A percentile compares a stretch with the other conserved stretches of the same genome.
These are phyloP conservation scores for Amphicarpaea edgeworthii DNA, from an alignment of 306 rosid genomes.

Conservation along the genomic window DNA sequence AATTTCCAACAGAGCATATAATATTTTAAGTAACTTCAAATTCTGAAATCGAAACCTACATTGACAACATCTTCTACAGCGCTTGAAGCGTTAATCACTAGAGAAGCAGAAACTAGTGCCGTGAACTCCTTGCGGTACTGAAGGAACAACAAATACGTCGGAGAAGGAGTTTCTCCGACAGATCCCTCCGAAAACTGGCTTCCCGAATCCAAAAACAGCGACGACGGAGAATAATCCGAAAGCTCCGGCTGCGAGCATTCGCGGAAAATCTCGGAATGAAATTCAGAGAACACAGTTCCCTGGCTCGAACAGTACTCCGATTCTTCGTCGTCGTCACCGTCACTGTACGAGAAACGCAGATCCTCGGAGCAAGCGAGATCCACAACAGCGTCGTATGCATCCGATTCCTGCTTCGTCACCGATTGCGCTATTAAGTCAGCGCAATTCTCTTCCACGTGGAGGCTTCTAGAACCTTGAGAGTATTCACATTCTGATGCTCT, in stretches of 20 bases:
- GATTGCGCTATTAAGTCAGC: conserved; percentile 61
- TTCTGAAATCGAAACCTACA: conserved; percentile 48
- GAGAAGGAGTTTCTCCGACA: conserved; percentile 71
- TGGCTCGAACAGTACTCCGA: conserved; percentile 64
- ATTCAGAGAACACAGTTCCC: conserved; percentile 59
- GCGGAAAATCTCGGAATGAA: conserved; percentile 57
- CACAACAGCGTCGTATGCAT: conserved; percentile 46
- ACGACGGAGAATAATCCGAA: conserved; percentile 71
- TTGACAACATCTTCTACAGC: conserved; percentile 46
- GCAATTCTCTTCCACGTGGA: conserved; percentile 7
- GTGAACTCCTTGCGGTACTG: conserved; percentile 67
- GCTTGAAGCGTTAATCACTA: conserved; percentile 21
- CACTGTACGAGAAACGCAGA: conserved; percentile 57
- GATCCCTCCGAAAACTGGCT: conserved; percentile 85
- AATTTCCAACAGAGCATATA: background rate
- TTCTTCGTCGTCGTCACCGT: conserved; percentile 67
- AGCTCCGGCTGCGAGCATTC: conserved; percentile 61
- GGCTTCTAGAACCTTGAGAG: conserved; percentile 20
- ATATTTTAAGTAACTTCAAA: conserved; percentile 5
- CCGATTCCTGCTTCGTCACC: conserved; percentile 54
- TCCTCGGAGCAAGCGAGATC: conserved; percentile 85
- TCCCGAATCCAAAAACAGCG: conserved; percentile 74
- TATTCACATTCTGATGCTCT: conserved; percentile 64
- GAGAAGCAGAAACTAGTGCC: conserved; percentile 43
- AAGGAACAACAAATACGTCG: conserved; percentile 59